phyloP scores from a whole-genome alignment of 1,284 basidiomycete genomes.

The Apiotrichum domesticum region DNA sequence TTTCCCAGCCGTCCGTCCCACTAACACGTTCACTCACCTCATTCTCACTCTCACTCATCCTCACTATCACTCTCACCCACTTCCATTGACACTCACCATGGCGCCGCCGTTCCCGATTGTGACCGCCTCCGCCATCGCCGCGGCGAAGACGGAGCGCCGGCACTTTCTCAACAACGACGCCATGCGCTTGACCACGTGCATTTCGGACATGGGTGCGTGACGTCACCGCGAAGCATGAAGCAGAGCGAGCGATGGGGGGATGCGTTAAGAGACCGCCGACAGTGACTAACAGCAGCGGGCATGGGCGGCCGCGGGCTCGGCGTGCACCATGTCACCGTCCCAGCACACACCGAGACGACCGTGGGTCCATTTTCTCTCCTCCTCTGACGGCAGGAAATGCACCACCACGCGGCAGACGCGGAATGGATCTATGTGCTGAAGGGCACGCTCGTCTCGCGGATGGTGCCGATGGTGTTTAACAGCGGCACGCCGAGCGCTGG shows the following conservation, averaged over 20 bases:
- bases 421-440: conserved; percentile 30
- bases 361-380: conserved; percentile 3
- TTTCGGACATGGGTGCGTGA: conserved; percentile 21
- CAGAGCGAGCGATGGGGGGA: neutral
- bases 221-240: neutral
- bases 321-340: conserved; percentile 13
- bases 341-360: conserved; percentile 16
- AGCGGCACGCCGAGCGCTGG: neutral
- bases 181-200: conserved; percentile 3
- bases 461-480: conserved; percentile 3
- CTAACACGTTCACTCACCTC: no score
- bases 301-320: conserved; percentile 9
- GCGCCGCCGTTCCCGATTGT: conserved; percentile 15
- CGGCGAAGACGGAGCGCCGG: neutral
- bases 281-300: neutral
- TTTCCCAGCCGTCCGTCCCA: no score
- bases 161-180: conserved; percentile 20
- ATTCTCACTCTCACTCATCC: no score
- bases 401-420: conserved; percentile 22
- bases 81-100: no score
- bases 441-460: conserved; percentile 14
- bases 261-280: neutral
- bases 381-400: conserved; percentile 14
- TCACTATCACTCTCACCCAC: no score
- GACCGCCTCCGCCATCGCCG: conserved; percentile 16